Conservation (phyloP, 2,329 filamentous ascomycete genomes). For the Paraconiothyrium sp. region DNA sequence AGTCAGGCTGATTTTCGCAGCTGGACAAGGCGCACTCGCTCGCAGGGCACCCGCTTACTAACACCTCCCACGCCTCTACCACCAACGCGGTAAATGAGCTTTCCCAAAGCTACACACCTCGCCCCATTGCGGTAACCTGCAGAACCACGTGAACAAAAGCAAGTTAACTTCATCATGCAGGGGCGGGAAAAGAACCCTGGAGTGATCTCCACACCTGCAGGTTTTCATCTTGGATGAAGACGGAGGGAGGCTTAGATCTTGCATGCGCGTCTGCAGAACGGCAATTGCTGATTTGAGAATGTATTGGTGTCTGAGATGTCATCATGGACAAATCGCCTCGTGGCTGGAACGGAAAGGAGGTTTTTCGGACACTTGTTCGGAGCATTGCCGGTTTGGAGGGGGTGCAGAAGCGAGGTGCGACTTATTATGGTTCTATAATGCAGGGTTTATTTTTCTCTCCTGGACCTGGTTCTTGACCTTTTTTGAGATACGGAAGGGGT, state of each 20-base stretch:
- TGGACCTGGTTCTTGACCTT: not conserved
- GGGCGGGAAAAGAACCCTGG: not conserved
- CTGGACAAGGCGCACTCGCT: conserved; percentile 4
- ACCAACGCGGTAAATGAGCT: not conserved
- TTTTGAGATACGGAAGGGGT: not conserved
- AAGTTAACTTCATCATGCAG: conserved; percentile 2
- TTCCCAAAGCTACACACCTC: not conserved
- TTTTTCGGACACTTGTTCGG: not conserved
- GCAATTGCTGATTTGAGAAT: not conserved
- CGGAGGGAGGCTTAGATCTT: conserved; percentile 9
- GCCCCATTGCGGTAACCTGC: not conserved
- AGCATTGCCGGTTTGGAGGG: not conserved
- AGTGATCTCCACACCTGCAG: not conserved
- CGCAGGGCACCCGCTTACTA: not conserved
- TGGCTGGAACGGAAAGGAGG: not conserved
- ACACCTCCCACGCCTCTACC: not conserved
- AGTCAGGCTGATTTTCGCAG: not conserved
- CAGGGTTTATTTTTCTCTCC: not conserved
- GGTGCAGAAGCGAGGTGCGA: conserved; percentile 9
- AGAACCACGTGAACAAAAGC: not conserved
- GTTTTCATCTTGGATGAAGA: conserved; percentile 5
- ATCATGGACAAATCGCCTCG: not conserved
- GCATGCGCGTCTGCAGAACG: not conserved
- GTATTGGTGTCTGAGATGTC: not conserved
- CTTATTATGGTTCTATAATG: not conserved